A percentile compares a stretch with the other conserved stretches of the same genome.
These are phyloP conservation scores for Scenedesmus sp. DNA, from an alignment of 163 green algal genomes.

Conservation along the genomic window DNA sequence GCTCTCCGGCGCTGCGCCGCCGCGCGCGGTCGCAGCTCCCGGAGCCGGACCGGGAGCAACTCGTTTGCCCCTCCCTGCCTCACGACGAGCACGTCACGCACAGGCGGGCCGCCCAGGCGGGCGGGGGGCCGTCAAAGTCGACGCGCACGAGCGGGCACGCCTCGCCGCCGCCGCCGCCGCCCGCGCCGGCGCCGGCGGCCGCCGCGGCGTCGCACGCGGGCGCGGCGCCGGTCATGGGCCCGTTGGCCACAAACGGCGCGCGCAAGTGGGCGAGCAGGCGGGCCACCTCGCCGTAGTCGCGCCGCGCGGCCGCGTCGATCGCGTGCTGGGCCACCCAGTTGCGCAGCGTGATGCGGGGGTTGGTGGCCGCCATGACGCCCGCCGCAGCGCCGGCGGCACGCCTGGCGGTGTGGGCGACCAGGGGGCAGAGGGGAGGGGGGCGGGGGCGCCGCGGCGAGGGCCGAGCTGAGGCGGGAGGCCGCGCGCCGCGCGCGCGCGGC, in stretches of 20 bases:
- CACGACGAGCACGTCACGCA: constrained; percentile 61
- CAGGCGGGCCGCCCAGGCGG: constrained; percentile 50
- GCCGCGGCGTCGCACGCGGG: constrained; percentile 9
- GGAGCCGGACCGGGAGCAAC: too few relatives aligned
- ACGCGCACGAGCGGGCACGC: constrained; percentile 32
- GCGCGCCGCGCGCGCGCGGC: neutral
- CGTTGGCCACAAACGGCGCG: constrained; percentile 44
- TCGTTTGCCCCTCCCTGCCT: too few relatives aligned
- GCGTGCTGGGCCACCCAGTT: constrained; percentile 75
- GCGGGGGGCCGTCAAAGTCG: constrained; percentile 52
- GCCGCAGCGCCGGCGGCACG: constrained; percentile 31
- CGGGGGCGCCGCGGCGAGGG: too few relatives aligned
- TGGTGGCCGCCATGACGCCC: constrained; percentile 58
- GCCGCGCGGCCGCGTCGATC: constrained; percentile 65
- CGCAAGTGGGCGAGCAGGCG: constrained; percentile 48
- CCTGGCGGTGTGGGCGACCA: constrained; percentile 9
- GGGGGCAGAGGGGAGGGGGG: neutral
- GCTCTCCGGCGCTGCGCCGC: too few relatives aligned
- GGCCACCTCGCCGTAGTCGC: constrained; percentile 53
- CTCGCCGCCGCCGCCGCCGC: neutral
- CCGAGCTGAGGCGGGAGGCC: too few relatives aligned
- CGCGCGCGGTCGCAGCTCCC: too few relatives aligned
- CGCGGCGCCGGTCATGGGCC: neutral
- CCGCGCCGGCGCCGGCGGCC: neutral
- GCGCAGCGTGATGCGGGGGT: constrained; percentile 68